These are phyloP conservation scores for Sistotremastrum niveocremeum DNA, from an alignment of 768 basidiomycete species.

Conservation along the genomic window DNA sequence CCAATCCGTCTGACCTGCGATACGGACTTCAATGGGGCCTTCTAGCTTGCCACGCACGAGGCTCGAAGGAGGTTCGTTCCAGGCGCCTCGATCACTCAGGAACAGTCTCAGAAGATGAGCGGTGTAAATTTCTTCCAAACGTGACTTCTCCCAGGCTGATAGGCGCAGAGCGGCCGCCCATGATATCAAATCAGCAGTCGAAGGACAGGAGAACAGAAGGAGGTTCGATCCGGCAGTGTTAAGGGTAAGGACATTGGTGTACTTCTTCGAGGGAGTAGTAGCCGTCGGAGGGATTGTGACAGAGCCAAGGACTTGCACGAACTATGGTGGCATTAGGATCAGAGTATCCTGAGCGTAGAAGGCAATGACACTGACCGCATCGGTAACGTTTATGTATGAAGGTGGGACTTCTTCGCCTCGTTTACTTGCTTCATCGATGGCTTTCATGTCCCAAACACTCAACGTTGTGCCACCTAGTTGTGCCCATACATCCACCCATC, in stretches of 20 bases:
- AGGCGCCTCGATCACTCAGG: conserved; percentile 26
- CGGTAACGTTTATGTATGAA: conserved; percentile 75
- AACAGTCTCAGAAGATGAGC: conserved; percentile 81
- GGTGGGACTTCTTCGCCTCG: conserved; percentile 76
- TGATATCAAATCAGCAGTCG: conserved; percentile 52
- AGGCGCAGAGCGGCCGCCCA: conserved; percentile 90
- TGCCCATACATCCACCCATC: conserved; percentile 80
- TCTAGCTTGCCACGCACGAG: conserved; percentile 67
- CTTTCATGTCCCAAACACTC: conserved; percentile 85
- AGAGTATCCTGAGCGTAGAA: conserved; percentile 4
- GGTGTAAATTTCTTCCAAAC: conserved; percentile 94
- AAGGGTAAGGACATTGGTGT: conserved; percentile 71
- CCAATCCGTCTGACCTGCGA: conserved; percentile 98
- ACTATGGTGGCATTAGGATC: conserved; percentile 26
- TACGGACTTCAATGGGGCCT: conserved; percentile 80
- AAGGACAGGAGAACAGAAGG: conserved; percentile 76
- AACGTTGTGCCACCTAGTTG: conserved; percentile 83
- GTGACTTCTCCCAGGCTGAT: conserved; percentile 87
- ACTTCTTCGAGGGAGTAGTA: conserved; percentile 39
- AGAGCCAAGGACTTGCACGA: conserved; percentile 65
- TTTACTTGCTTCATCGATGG: conserved; percentile 72
- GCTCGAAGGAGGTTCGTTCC: conserved; percentile 43
- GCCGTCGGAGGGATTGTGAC: conserved; percentile 48
- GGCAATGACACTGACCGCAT: conserved; percentile 50
- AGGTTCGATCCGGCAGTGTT: conserved; percentile 92